phyloP scores from a whole-genome alignment of 176 grass and related monocot species.

The Saccharum spontaneum region DNA sequence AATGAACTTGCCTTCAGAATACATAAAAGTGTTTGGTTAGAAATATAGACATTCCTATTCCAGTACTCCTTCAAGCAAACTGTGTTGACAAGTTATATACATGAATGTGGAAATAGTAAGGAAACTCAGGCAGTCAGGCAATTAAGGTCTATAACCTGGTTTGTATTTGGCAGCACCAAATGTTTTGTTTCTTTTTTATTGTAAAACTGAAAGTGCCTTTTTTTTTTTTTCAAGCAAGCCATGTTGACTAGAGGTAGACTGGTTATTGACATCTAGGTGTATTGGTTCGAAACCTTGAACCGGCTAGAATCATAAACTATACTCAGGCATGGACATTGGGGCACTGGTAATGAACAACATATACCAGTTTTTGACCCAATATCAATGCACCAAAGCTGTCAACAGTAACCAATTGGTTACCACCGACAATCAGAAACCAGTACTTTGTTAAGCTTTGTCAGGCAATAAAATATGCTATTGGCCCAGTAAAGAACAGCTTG shows the following conservation, averaged over 20 bases:
- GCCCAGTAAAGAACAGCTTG: neutral
- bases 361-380: neutral
- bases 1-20: neutral
- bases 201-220: neutral
- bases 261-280: neutral
- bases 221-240: neutral
- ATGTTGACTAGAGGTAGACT: neutral
- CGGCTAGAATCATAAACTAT: neutral
- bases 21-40: neutral
- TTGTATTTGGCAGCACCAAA: neutral
- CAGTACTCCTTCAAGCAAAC: neutral
- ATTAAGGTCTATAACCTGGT: neutral
- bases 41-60: neutral
- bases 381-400: neutral
- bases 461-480: neutral
- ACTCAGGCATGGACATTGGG: neutral
- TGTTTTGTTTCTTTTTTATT: neutral
- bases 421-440: neutral
- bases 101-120: neutral
- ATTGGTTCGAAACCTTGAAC: neutral
- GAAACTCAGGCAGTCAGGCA: neutral
- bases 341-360: neutral
- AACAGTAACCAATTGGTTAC: neutral
- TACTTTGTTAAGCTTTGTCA: conserved; percentile 10
- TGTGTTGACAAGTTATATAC: neutral